A percentile compares a stretch with the other conserved stretches of the same genome.
phyloP scores from a whole-genome alignment of 805 yeast species.

The Hanseniaspora jakobsenii region DNA sequence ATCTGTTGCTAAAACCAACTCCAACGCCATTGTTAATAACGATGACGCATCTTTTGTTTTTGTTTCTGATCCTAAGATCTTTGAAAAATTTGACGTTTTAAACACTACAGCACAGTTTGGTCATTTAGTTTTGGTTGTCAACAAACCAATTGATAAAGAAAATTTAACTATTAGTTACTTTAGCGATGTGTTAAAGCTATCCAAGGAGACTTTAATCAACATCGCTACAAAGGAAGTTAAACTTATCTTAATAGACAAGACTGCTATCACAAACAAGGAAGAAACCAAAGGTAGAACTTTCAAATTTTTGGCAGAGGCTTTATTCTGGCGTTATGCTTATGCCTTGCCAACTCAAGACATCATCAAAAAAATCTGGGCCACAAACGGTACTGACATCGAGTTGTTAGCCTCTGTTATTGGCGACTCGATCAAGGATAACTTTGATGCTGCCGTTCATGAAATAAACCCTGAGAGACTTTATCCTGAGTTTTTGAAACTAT shows the following conservation, averaged over 20 bases:
- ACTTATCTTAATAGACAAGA: slow-evolving; percentile 49
- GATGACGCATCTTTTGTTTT: slow-evolving; percentile 54
- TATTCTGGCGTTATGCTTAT: slow-evolving; percentile 62
- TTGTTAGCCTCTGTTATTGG: slow-evolving; percentile 60
- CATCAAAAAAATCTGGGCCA: slow-evolving; percentile 65
- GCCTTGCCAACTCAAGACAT: slow-evolving; percentile 46
- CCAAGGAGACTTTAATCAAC: slow-evolving; percentile 40
- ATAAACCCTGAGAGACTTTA: slow-evolving; percentile 24
- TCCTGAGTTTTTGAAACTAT: slow-evolving; percentile 14
- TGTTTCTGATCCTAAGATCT: slow-evolving; percentile 47
- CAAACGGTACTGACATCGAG: slow-evolving; percentile 75
- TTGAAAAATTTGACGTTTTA: slow-evolving; percentile 49
- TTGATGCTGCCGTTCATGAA: slow-evolving; percentile 34
- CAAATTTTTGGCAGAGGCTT: slow-evolving; percentile 64
- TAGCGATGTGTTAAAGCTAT: slow-evolving; percentile 37
- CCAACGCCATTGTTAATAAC: slow-evolving; percentile 27
- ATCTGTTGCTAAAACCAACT: slow-evolving; percentile 23
- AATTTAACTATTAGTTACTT: slow-evolving; percentile 34
- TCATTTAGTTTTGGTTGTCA: not conserved
- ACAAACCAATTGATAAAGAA: slow-evolving; percentile 24
- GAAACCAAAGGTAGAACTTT: slow-evolving; percentile 66
- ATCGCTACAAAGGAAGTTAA: slow-evolving; percentile 42
- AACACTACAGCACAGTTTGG: slow-evolving; percentile 48
- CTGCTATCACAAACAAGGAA: slow-evolving; percentile 51
- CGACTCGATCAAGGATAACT: slow-evolving; percentile 48